Evolutionary conservation across 2,329 filamentous ascomycete genomes (phyloP), one percentile per base, ranked within the genome.

Genomic region (Neophaeococcomyces mojaviensis): DNA sequence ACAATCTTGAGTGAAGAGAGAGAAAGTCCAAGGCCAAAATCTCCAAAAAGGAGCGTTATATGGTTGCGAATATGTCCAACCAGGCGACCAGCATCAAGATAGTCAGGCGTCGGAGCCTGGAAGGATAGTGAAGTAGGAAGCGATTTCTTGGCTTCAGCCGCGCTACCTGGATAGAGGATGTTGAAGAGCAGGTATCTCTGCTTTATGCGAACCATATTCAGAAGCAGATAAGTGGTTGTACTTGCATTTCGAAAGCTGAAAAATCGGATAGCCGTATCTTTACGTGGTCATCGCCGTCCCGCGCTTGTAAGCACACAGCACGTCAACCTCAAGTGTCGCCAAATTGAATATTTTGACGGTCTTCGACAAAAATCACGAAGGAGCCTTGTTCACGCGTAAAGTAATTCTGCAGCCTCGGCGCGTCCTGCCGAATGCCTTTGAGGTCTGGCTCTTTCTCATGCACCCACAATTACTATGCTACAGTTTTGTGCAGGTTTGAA

Each of bases 171-270:
- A 59, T 96, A 96, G 38, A 97, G 74, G 55, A 97, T 88, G 62
- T 94, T 87, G 51, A 97, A 79, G n/a, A 97, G 80, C 15, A 98
- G 78, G 65, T 98, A 98, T 59, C 92, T 83, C 66, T 95, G 85
- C 68, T 98, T 98, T 56, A 97, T 79, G 61, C 92, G 87, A 49
- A 98, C 92, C 92, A 98, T 96, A 24, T 37, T 15, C 32, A 15
- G 6, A n/a, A 19, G 13, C 13, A 6, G 32, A 35, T 35, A n/a
- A 35, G n/a, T 6, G 32, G 18, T 35, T 35, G 13, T 19, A n/a
- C 13, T 35, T 19, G 13, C n/a, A n/a, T 13, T 7, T n/a, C n/a
- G 7, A 6, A n/a, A 5, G 19, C 16, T 18, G 10, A 18, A 37
- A 37, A 19, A 10, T 37, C 16, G 20, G 4, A 37, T 4, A 22